Evolutionary conservation across 106 monocot genomes (phyloP).

Genomic region (Triglochin maritima): DNA sequence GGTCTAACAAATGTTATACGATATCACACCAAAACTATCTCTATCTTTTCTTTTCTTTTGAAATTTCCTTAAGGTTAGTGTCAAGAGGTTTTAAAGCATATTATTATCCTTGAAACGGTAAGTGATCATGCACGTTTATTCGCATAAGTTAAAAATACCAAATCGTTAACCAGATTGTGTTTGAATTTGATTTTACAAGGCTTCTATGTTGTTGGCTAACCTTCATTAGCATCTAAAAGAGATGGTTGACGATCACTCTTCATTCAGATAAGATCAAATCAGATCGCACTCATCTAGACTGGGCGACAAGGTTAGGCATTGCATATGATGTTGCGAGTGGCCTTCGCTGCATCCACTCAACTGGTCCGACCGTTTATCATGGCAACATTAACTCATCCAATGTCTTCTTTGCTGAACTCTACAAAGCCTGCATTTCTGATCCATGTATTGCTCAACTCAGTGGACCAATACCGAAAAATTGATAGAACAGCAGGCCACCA

Average conservation of each 20-base stretch:
- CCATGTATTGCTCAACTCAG: constrained; percentile 28
- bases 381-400: constrained; percentile 80
- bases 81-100: no score
- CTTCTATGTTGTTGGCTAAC: no score
- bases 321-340: constrained; percentile 44
- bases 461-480: constrained; percentile 9
- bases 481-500: constrained; percentile 28
- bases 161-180: no score
- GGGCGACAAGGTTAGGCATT: constrained; percentile 35
- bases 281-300: constrained; percentile 34
- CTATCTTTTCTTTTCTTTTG: no score
- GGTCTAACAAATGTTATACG: no score
- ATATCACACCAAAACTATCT: no score
- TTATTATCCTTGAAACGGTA: no score
- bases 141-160: no score
- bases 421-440: constrained; percentile 38
- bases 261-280: constrained; percentile 31
- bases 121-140: no score
- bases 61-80: no score
- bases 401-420: constrained; percentile 31
- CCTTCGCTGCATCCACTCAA: constrained; percentile 50
- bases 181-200: no score
- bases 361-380: constrained; percentile 27
- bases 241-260: no score
- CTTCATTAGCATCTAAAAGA: neutral